Evolutionary conservation across 352 stramenopile species (phyloP), one percentile per base, ranked within the genome.

Genomic region (Pythium monospermum): DNA sequence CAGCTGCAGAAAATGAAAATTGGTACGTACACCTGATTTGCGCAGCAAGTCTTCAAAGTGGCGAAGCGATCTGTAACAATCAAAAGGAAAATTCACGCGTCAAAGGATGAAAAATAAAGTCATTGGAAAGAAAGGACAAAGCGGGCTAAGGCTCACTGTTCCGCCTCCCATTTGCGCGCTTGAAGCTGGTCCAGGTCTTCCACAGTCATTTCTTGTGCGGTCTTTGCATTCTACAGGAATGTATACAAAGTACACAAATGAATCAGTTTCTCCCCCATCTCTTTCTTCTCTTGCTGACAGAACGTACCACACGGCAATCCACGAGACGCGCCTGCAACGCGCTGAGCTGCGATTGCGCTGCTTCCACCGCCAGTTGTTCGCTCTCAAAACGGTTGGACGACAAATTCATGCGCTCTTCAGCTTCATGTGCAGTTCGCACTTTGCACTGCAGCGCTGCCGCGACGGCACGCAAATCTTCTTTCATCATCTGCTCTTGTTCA

Each of bases 11-110:
- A 13, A 30, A 11, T 19, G 11, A 6, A 18, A 31, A 13, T 41
- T 23, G n/a, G 15, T 16, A 28, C 40, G 16, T 39, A 58, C 50
- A 27, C 39, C 40, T 21, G 50, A 26, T 31, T 38, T 49, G 16
- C 40, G 13, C 16, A 58, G n/a, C 10, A 58, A n/a, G 1, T 57
- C 38, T 30, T 57, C 38, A 4, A 57, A n/a, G 21, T 49, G 18
- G 13, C n/a, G 27, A 31, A 57, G 49, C 21, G 40, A 28, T n/a
- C 49, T 57, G 28, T 13, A 25, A 13, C 18, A 26, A 5, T 5
- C 7, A 44, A 15, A 21, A 25, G 8, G 15, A 28, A 7, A 44
- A 22, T 44, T 16, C 18, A 40, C n/a, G n/a, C n/a, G n/a, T n/a
- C n/a, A n/a, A n/a, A n/a, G n/a, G n/a, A n/a, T n/a, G n/a, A n/a